Evolutionary conservation across 768 basidiomycete genomes (phyloP).

Genomic region (Strobilomyces confusus): DNA sequence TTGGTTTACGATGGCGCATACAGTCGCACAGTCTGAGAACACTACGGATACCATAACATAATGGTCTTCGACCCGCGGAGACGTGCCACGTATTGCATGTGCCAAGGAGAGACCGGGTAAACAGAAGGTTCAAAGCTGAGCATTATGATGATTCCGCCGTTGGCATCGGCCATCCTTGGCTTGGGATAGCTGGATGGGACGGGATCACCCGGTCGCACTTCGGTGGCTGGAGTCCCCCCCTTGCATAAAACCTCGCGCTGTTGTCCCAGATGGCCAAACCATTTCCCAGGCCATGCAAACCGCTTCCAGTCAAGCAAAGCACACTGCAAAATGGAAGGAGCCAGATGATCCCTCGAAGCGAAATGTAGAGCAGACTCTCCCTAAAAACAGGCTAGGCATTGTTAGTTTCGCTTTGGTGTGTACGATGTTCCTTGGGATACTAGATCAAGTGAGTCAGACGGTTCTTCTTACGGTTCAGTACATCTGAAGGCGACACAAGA

Average conservation of each 20-base stretch:
- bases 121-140: no score
- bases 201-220: no score
- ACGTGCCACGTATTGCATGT: no score
- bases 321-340: background rate
- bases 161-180: no score
- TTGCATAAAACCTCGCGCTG: background rate
- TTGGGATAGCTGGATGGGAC: no score
- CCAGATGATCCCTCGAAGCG: constrained; percentile 50
- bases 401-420: constrained; percentile 25
- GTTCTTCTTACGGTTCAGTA: background rate
- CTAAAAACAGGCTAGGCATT: constrained; percentile 23
- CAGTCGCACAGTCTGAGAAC: no score
- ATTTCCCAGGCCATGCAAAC: background rate
- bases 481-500: constrained; percentile 31
- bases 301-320: background rate
- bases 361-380: constrained; percentile 49
- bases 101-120: no score
- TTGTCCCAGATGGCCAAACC: background rate
- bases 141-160: no score
- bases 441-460: constrained; percentile 46
- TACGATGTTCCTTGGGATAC: constrained; percentile 36
- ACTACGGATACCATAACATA: no score
- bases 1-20: no score
- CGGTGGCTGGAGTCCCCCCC: background rate
- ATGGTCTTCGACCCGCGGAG: no score